Evolutionary conservation across 768 basidiomycete species (phyloP).

Genomic region (Tubosaeta sp.): DNA sequence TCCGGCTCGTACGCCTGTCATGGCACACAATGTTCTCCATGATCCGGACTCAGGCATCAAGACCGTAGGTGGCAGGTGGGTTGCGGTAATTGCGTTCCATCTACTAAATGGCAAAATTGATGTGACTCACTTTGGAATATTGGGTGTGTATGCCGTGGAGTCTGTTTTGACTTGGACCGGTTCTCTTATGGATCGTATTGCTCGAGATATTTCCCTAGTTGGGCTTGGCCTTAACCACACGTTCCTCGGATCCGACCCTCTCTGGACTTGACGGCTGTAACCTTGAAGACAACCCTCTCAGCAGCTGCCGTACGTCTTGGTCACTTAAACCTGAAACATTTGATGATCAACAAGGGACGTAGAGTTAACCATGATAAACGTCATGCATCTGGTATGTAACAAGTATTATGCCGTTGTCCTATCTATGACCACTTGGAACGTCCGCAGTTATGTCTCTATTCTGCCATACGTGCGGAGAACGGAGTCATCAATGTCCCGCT

Average conservation of each 20-base stretch:
- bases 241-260: too few relatives aligned
- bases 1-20: too few relatives aligned
- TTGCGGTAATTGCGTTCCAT: background rate
- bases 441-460: background rate
- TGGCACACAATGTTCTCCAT: background rate
- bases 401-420: background rate
- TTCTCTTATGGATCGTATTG: background rate
- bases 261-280: too few relatives aligned
- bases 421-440: background rate
- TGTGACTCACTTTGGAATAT: background rate
- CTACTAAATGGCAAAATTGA: background rate
- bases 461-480: background rate
- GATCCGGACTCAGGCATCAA: background rate
- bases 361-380: background rate
- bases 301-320: background rate
- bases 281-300: background rate
- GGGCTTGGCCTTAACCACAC: background rate
- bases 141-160: background rate
- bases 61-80: background rate
- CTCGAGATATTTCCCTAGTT: background rate
- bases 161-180: background rate
- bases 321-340: background rate
- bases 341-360: background rate
- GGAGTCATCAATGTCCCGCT: background rate
- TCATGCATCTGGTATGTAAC: background rate